Base-by-base conservation (phyloP, 192 early-diverging fungal genomes). In the Lobosporangium transversale region DNA sequence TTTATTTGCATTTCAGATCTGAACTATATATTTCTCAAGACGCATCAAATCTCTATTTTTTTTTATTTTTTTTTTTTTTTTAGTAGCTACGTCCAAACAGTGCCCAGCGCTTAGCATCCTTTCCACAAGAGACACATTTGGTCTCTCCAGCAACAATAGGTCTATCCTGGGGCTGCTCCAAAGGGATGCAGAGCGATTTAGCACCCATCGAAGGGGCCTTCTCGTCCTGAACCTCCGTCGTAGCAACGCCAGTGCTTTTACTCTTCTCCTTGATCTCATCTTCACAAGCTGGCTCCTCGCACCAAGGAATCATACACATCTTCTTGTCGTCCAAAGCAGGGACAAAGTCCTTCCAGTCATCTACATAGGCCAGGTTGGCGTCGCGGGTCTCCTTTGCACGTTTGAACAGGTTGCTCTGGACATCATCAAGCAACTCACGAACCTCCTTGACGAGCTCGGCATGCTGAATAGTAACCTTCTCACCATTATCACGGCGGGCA, bases 121-220 rank as follows among this genome's bases (percentile, higher is more conserved):
- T 68, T 37, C 88, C 93, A 64, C 94, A 95, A 50, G 88, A 86
- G 73, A 89, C 63, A 79, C 97, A 99, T 88, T 96, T 96, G 33
- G 94, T 94, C 58, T 89, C 87, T 64, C 94, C 95, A 36, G 87
- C 87, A 51, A 91, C 80, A 47, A 99, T 87, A 3, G 92, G 87
- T 53, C 87, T 92, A 49, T 97, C 88, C 11, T 82, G 82, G 60
- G 98, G 97, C 89, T 99, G 97, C 49, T 89, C 85, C 74, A 94
- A 94, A 26, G 98, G 98, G 81, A 97, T 93, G 81, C 98, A 99
- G 30, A 99, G 90, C 7, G 97, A 96, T 83, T 99, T 99, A 63
- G 98, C 98, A 57, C 98, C 98, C 98, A 99, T 99, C 20, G 96
- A 97, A 35, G 98, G 98, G 55, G 95, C 98, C 84, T 93, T 92